phyloP scores from a whole-genome alignment of 805 yeast genomes.

The Candida rishiriensis region DNA sequence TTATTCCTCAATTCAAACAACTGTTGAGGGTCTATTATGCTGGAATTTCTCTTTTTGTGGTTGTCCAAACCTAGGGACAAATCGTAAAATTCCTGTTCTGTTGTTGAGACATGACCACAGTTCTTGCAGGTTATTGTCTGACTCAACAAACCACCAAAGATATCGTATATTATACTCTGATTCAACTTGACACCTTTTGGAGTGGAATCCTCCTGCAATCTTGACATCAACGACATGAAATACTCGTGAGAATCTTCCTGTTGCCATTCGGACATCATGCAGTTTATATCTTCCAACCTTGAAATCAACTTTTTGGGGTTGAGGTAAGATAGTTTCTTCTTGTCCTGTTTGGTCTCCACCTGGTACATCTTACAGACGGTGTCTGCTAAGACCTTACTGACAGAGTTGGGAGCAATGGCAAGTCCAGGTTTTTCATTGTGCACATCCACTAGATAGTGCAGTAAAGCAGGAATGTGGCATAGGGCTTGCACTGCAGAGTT shows the following conservation, averaged over 20 bases:
- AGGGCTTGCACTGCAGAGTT: constrained; percentile 91
- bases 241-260: constrained; percentile 98
- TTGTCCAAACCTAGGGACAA: constrained; percentile 73
- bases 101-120: constrained; percentile 79
- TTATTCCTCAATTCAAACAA: constrained; percentile 23
- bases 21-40: constrained; percentile 25
- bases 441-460: constrained; percentile 73
- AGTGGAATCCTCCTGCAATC: constrained; percentile 88
- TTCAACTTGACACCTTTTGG: constrained; percentile 86
- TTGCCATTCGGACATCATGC: constrained; percentile 97
- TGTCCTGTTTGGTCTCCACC: constrained; percentile 36
- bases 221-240: constrained; percentile 83
- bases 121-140: constrained; percentile 81
- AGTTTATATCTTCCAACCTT: constrained; percentile 77
- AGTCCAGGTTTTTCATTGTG: constrained; percentile 46
- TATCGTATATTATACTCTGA: constrained; percentile 79
- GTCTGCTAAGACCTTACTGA: constrained; percentile 63
- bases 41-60: constrained; percentile 37
- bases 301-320: constrained; percentile 73
- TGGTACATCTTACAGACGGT: constrained; percentile 68
- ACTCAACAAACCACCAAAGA: constrained; percentile 85
- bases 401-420: constrained; percentile 50
- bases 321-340: constrained; percentile 40
- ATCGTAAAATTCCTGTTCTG: constrained; percentile 93
- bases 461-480: constrained; percentile 86